Conservation (phyloP, 164 flowering plant genomes). For the Taxillus chinensis region DNA sequence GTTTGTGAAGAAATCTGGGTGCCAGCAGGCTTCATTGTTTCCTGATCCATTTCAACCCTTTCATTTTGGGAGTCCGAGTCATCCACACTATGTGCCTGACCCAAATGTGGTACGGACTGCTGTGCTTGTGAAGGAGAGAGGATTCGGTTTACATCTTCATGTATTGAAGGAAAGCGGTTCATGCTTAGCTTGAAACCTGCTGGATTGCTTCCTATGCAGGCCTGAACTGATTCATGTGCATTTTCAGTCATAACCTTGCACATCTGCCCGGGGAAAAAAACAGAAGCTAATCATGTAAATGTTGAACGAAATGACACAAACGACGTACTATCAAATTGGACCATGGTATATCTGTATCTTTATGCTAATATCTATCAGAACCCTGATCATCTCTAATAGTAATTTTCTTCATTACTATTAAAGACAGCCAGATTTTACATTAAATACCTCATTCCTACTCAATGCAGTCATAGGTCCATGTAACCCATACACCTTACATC, state of each 20-base stretch:
- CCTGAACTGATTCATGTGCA: constrained; percentile 28
- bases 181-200: constrained; percentile 24
- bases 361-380: no score
- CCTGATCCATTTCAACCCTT: not conserved
- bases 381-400: no score
- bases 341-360: no score
- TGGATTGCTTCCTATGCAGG: constrained; percentile 21
- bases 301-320: no score
- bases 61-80: constrained; percentile 6
- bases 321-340: no score
- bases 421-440: no score
- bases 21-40: not conserved
- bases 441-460: no score
- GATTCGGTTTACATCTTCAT: constrained; percentile 25
- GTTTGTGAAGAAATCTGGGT: not conserved
- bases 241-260: constrained; percentile 35
- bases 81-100: constrained; percentile 7
- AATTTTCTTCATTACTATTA: no score
- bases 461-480: no score
- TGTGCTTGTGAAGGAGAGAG: constrained; percentile 22
- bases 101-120: constrained; percentile 3
- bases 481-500: no score
- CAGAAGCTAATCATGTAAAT: not conserved
- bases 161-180: constrained; percentile 21
- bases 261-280: constrained; percentile 27